These are phyloP conservation scores for Cystobasidiaceae sp. DNA, from an alignment of 1,284 basidiomycete species.

Conservation along the genomic window DNA sequence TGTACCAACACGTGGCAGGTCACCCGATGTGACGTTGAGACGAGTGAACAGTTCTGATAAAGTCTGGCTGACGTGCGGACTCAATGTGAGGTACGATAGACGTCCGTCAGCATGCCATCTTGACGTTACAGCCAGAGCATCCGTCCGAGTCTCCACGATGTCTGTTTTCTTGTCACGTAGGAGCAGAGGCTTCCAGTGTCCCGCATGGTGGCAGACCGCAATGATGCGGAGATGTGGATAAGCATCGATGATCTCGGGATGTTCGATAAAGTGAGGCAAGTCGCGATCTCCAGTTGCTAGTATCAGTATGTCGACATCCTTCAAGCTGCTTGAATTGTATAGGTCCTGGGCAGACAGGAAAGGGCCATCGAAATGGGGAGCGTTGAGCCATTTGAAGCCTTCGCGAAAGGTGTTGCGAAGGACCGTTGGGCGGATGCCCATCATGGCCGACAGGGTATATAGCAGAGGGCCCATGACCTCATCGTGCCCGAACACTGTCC, in stretches of 20 bases:
- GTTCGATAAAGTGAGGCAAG: not conserved
- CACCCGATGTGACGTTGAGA: no score
- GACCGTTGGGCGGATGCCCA: not conserved
- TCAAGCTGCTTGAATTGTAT: not conserved
- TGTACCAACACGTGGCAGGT: no score
- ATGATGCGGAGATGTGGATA: not conserved
- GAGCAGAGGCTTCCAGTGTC: not conserved
- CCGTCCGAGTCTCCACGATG: no score
- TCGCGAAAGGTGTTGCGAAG: not conserved
- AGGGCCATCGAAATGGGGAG: not conserved
- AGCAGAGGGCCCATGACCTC: not conserved
- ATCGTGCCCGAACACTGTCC: no score
- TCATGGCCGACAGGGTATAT: not conserved
- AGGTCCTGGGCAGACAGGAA: not conserved
- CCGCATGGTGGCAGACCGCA: not conserved
- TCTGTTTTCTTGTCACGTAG: no score
- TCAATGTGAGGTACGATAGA: no score
- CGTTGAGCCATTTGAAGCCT: not conserved
- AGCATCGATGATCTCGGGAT: not conserved
- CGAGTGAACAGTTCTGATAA: no score
- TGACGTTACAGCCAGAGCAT: no score
- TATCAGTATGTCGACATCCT: not conserved
- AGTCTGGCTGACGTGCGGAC: no score
- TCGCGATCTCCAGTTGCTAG: not conserved
- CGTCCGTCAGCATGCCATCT: no score